Evolutionary conservation across 257 asterid genomes (phyloP).

Genomic region (Leptodermis oblonga): DNA sequence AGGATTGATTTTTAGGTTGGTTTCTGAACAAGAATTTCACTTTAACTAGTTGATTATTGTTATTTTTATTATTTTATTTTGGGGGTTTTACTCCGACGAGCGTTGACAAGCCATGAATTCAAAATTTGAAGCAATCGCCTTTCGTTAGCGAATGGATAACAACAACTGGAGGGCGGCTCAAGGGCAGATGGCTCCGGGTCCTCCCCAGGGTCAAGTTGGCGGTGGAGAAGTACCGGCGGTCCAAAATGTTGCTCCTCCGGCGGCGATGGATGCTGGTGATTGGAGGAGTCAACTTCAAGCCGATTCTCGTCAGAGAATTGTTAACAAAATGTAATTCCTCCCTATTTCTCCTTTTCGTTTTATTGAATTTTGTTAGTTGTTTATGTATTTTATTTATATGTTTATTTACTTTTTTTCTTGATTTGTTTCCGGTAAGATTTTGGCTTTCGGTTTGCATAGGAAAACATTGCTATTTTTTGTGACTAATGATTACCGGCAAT

Average conservation of each 20-base stretch:
- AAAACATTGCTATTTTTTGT: too few species aligned
- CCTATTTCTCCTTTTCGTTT: too few species aligned
- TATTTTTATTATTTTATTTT: too few species aligned
- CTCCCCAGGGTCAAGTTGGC: slow-evolving; percentile 48
- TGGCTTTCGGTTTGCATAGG: too few species aligned
- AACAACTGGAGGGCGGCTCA: slow-evolving; percentile 56
- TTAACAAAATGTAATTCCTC: slow-evolving; percentile 71
- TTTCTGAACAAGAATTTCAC: neutral
- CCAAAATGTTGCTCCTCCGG: slow-evolving; percentile 18
- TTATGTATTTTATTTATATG: neutral
- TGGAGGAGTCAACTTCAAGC: slow-evolving; percentile 73
- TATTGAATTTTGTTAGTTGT: too few species aligned
- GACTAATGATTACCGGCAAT: too few species aligned
- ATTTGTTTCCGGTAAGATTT: too few species aligned
- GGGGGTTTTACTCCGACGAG: neutral
- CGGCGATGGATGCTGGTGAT: slow-evolving; percentile 53
- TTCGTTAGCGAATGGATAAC: slow-evolving; percentile 45
- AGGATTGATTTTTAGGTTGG: neutral
- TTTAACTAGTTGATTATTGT: too few species aligned
- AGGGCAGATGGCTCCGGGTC: slow-evolving; percentile 46
- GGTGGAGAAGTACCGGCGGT: slow-evolving; percentile 42
- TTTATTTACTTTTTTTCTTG: too few species aligned
- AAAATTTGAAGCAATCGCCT: too few species aligned
- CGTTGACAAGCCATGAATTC: neutral
- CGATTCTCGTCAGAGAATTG: slow-evolving; percentile 66